Percentiles rank a stretch among this genome's conserved stretches.
Conservation (phyloP, 495 filamentous ascomycete genomes). For the Tuber umbilicatum region DNA sequence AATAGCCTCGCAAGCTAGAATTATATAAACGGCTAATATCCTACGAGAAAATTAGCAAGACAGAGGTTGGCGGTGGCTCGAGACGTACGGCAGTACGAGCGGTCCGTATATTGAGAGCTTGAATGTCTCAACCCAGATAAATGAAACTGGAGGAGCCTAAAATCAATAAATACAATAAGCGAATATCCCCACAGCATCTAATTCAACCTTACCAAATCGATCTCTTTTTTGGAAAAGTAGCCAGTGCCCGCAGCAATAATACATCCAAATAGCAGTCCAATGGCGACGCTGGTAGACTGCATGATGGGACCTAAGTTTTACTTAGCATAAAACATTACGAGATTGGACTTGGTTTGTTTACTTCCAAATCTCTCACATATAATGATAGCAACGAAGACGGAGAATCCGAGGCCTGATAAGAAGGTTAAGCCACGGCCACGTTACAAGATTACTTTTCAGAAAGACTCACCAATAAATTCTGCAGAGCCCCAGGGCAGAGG, state of each 20-base stretch:
- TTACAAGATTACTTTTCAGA: background rate
- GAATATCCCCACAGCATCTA: background rate
- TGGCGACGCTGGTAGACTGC: constrained; percentile 67
- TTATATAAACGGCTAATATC: constrained; percentile 76
- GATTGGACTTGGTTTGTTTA: constrained; percentile 45
- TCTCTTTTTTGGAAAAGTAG: constrained; percentile 50
- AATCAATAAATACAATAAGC: background rate
- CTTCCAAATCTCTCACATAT: constrained; percentile 77
- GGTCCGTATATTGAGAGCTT: constrained; percentile 72
- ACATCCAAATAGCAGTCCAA: constrained; percentile 77
- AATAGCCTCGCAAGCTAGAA: constrained; percentile 84
- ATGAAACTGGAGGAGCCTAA: constrained; percentile 63
- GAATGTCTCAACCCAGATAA: constrained; percentile 90
- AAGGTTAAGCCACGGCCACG: background rate
- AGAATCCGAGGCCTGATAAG: constrained; percentile 63
- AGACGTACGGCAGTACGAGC: constrained; percentile 60
- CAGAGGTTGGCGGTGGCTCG: background rate
- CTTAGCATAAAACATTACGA: constrained; percentile 44
- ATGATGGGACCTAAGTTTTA: constrained; percentile 47
- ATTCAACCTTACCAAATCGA: constrained; percentile 10
- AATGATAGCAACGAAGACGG: constrained; percentile 84
- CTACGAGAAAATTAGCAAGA: constrained; percentile 5
- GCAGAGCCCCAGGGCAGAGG: constrained; percentile 81
- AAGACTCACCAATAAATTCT: constrained; percentile 60
- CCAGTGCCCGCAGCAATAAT: constrained; percentile 78